Evolutionary conservation across 768 basidiomycete species (phyloP).

Genomic region (Psilocybe cyanescens): DNA sequence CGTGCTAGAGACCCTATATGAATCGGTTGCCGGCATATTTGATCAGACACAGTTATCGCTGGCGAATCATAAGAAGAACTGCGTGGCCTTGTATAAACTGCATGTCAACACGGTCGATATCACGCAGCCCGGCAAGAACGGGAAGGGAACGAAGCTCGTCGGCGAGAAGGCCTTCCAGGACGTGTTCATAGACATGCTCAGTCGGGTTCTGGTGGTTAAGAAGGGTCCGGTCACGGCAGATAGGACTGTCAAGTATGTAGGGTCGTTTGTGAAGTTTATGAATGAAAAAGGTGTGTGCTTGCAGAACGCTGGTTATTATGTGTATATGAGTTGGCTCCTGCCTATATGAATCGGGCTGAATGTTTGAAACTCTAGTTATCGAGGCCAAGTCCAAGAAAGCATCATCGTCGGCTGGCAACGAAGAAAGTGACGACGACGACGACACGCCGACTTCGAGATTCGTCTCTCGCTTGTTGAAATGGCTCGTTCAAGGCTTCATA

Average conservation of each 20-base stretch:
- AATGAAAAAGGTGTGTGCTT: conserved; percentile 75
- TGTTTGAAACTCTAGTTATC: conserved; percentile 23
- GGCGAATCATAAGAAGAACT: conserved; percentile 94
- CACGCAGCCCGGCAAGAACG: conserved; percentile 48
- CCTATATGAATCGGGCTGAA: not conserved
- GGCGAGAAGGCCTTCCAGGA: conserved; percentile 86
- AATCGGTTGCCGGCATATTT: conserved; percentile 52
- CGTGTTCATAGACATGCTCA: conserved; percentile 72
- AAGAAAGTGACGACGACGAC: conserved; percentile 48
- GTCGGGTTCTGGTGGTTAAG: conserved; percentile 77
- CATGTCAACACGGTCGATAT: conserved; percentile 66
- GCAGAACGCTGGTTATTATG: not conserved
- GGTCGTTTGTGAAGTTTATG: conserved; percentile 79
- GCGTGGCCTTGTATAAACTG: conserved; percentile 83
- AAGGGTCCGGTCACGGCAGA: conserved; percentile 86
- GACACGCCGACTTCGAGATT: conserved; percentile 75
- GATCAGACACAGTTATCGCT: conserved; percentile 79
- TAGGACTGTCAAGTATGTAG: conserved; percentile 83
- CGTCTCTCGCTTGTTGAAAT: conserved; percentile 65
- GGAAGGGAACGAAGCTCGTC: conserved; percentile 52
- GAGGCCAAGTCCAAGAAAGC: conserved; percentile 34
- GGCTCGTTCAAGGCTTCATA: conserved; percentile 78
- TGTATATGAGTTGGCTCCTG: not conserved
- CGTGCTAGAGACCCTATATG: conserved; percentile 35
- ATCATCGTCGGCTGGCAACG: conserved; percentile 20